Evolutionary conservation across 345 rosid genomes (phyloP), one percentile per base, ranked within the genome.

Genomic region (Linum trigynum): DNA sequence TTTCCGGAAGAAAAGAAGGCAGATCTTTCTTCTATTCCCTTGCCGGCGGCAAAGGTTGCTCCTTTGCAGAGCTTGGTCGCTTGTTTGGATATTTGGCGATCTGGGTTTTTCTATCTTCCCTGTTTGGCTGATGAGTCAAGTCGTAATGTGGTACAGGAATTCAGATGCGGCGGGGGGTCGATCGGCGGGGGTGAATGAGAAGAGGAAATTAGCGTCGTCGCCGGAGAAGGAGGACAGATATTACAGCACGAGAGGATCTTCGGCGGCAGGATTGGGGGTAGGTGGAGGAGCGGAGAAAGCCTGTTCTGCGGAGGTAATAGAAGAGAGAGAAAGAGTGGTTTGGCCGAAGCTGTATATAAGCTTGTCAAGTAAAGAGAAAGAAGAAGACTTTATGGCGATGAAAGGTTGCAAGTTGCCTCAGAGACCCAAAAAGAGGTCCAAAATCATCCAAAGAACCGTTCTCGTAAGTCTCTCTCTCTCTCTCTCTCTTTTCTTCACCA

Each of bases 391-490:
- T 65, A 68, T 86, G 79, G 89, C 89, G 5, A 86, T 86, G 92
- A 86, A 86, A 75, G 92, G 92, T 7, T 86, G 92, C 57, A 86
- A 86, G 75, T 89, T 80, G 55, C 83, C 89, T 64, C 92, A 86
- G 63, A 81, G 92, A 78, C 92, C 92, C 43, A 86, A 81, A 63
- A 86, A 84, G 83, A 86, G 92, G 42, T 84, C 89, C 70, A 86
- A 86, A 74, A 42, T 80, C 3, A 77, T 86, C 62, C 92, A 84
- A 72, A 86, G 84, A 76, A 86, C 83, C 62, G 70, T 86, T 62
- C 87, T 84, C 71, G 92, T 84, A 62, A 82, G 92, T 64, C 51
- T 59, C 55, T 36, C 42, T 63, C 2, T 23, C 32, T 14, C 32
- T 55, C 36, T 36, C 41, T 38, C 8, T 57, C 35, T 45, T 1